A percentile compares a stretch with the other conserved stretches of the same genome.
Conservation (phyloP, 2,329 filamentous ascomycete genomes). For the Bisporella sp. region DNA sequence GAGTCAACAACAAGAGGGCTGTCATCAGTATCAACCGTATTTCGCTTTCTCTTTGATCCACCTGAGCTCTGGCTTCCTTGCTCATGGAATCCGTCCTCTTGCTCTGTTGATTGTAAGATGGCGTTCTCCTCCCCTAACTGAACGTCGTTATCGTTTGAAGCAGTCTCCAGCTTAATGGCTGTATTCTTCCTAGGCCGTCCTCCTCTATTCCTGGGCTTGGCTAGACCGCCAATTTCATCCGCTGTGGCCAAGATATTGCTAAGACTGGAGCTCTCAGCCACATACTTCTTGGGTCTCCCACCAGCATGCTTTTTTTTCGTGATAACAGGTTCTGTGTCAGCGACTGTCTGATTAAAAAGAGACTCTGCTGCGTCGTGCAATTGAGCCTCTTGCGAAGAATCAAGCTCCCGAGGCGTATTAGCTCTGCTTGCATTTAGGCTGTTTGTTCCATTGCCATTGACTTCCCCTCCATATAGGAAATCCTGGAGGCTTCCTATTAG, state of each 20-base stretch:
- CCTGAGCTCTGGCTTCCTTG: constrained; percentile 8
- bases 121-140: constrained; percentile 13
- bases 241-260: no score
- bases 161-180: constrained; percentile 9
- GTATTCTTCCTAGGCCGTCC: constrained; percentile 10
- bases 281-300: constrained; percentile 13
- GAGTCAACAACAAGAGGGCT: constrained; percentile 7
- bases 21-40: constrained; percentile 10
- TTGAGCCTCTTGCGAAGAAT: constrained; percentile 16
- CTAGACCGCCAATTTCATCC: background rate
- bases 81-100: constrained; percentile 14
- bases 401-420: constrained; percentile 12
- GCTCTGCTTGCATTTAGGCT: no score
- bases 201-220: constrained; percentile 7
- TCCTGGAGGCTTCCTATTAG: no score
- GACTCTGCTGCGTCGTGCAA: constrained; percentile 20
- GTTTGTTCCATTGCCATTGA: no score
- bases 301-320: constrained; percentile 14
- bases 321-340: constrained; percentile 4
- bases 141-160: background rate
- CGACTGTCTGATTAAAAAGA: constrained; percentile 15
- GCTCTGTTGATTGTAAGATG: constrained; percentile 19
- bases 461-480: no score
- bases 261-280: background rate
- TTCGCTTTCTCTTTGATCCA: constrained; percentile 8